Conservation (phyloP, 768 basidiomycete genomes). For the Podaxis sp. region DNA sequence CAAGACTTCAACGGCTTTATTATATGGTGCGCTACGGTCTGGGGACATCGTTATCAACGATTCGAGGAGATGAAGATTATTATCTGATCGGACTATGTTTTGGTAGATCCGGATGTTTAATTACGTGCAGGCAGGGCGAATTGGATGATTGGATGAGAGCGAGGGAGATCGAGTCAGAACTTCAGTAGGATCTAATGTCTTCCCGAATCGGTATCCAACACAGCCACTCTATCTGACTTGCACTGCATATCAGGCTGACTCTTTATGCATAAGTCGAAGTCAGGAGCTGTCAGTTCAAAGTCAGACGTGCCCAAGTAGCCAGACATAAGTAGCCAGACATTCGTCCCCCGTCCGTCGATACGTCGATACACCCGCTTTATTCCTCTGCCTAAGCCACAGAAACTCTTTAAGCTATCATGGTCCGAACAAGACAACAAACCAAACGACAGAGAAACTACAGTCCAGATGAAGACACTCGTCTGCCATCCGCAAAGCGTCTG, state of each 20-base stretch:
- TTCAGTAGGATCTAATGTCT: neutral
- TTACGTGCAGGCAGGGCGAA: neutral
- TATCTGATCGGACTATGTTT: neutral
- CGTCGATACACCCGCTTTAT: too few relatives aligned
- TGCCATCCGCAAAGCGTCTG: too few relatives aligned
- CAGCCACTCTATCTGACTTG: constrained; percentile 8
- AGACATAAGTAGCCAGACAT: too few relatives aligned
- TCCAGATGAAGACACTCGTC: too few relatives aligned
- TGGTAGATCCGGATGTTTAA: neutral
- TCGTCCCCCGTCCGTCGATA: too few relatives aligned
- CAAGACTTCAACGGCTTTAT: constrained; percentile 66
- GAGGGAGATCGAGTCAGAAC: neutral
- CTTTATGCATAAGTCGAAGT: too few relatives aligned
- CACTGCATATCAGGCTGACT: neutral
- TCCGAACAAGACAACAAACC: too few relatives aligned
- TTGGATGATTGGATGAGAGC: neutral
- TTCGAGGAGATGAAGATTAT: constrained; percentile 10
- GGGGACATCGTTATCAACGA: constrained; percentile 39
- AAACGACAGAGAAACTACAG: too few relatives aligned
- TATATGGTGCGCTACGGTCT: constrained; percentile 37
- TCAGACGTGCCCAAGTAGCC: too few relatives aligned
- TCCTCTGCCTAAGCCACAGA: too few relatives aligned
- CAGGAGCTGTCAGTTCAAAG: too few relatives aligned
- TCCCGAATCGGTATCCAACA: constrained; percentile 1
- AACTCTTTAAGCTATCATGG: too few relatives aligned